Percentiles rank a stretch among this genome's conserved stretches.
Conservation (phyloP, 192 early-diverging fungal genomes). For the Coemansia sp. region DNA sequence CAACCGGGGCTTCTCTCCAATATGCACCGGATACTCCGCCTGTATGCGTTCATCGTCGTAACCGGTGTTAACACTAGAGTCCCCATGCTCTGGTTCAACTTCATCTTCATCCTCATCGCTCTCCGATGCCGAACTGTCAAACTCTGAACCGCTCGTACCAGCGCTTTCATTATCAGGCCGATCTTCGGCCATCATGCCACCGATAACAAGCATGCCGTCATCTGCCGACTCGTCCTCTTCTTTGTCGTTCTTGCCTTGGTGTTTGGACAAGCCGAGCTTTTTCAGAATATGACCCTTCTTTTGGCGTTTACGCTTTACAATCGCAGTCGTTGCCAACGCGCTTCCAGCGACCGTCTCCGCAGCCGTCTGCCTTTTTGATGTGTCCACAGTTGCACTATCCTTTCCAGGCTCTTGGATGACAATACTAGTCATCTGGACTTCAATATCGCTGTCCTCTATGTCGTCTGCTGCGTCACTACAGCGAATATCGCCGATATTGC, state of each 20-base stretch:
- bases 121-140: constrained; percentile 73
- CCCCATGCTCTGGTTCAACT: not conserved
- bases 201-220: not conserved
- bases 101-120: constrained; percentile 21
- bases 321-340: constrained; percentile 29
- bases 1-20: constrained; percentile 15
- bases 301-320: constrained; percentile 56
- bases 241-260: constrained; percentile 10
- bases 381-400: not conserved
- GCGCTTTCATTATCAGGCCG: not conserved
- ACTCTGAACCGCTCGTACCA: constrained; percentile 55
- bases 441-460: not conserved
- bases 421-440: not conserved
- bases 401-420: not conserved
- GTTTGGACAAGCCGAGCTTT: constrained; percentile 32
- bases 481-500: constrained; percentile 49
- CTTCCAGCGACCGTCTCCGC: constrained; percentile 36
- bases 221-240: constrained; percentile 18
- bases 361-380: constrained; percentile 15
- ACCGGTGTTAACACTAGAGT: not conserved
- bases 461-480: constrained; percentile 17
- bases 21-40: constrained; percentile 3
- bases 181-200: not conserved
- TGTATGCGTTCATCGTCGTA: not conserved
- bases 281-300: constrained; percentile 54